Evolutionary conservation across 2,329 filamentous ascomycete genomes (phyloP).

Genomic region (Exophiala calicioides): DNA sequence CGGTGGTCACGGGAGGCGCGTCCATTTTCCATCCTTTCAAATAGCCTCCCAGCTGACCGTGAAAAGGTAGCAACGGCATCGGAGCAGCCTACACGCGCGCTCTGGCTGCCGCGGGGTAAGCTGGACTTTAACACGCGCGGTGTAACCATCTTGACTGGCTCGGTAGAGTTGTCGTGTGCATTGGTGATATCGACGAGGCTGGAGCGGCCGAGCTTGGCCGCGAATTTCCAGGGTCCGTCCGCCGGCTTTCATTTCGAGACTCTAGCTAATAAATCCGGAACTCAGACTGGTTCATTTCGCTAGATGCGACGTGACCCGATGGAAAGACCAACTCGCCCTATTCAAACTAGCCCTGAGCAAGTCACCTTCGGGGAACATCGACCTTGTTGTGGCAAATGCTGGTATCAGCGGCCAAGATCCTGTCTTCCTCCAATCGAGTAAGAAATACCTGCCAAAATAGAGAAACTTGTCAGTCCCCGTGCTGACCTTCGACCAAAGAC

Average conservation of each 20-base stretch:
- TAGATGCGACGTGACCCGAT: slow-evolving; percentile 60
- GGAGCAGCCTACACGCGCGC: slow-evolving; percentile 7
- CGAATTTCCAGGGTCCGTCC: slow-evolving; percentile 2
- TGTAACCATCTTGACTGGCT: background rate
- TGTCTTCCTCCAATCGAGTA: slow-evolving; percentile 33
- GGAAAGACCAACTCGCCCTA: slow-evolving; percentile 63
- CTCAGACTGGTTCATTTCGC: background rate
- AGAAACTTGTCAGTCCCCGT: too few relatives aligned
- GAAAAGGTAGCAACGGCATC: slow-evolving; percentile 13
- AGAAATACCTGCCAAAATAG: too few relatives aligned
- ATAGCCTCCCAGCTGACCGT: background rate
- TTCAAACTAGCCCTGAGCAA: slow-evolving; percentile 60
- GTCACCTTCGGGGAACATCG: slow-evolving; percentile 57
- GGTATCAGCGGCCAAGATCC: slow-evolving; percentile 54
- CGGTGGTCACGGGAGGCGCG: slow-evolving; percentile 12
- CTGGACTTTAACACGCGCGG: too few relatives aligned
- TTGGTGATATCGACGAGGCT: slow-evolving; percentile 42
- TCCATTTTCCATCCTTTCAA: background rate
- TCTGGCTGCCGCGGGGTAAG: slow-evolving; percentile 13
- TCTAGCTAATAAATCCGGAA: too few relatives aligned
- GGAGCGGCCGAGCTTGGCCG: slow-evolving; percentile 32
- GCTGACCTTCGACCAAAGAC: too few relatives aligned
- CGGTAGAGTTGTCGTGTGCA: slow-evolving; percentile 20
- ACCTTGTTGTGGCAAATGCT: slow-evolving; percentile 67
- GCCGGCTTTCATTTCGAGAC: background rate